Evolutionary conservation across 2,329 filamentous ascomycete species (phyloP), one percentile per base, ranked within the genome.

Genomic region (Pseudogymnoascus sp.): DNA sequence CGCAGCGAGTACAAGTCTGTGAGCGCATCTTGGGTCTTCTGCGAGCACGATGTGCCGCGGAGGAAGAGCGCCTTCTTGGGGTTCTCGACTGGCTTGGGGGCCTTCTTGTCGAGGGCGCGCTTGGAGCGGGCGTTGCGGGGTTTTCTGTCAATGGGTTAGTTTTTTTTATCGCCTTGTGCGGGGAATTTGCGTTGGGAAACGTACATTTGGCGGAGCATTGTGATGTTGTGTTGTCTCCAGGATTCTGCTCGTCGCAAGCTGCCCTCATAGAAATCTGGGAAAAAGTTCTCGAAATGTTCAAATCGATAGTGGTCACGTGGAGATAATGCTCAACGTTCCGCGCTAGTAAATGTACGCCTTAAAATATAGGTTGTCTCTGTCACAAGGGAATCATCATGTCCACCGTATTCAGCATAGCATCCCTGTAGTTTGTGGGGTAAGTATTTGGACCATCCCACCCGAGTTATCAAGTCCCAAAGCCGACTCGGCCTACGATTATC

Each of bases 51-150:
- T 60, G 90, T 91, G 71, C 93, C 93, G 67, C 91, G 89, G 66
- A 99, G 86, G 75, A 99, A 90, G 69, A 99, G 88, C 64, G 90
- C 90, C 33, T 84, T 90, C 78, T 96, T 97, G 65, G 92, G 86
- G 77, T 96, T 95, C 79, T 99, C 95, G 76, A 89, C 79, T 69
- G 86, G 80, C 76, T 97, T 96, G 63, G 95, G 91, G 72, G 91
- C 93, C 72, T 90, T 90, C 78, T 96, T 93, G 75, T 96, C 95
- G 73, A 97, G 87, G 67, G 91, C 93, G 70, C 95, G 89, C 83
- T 96, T 96, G 63, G 92, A 95, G 81, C 95, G 92, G 70, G 93
- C 92, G 77, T 87, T 90, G 71, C 87, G 87, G 64, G 88, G 84
- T 79, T 88, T 88, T 67, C 84, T 87, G 33, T 21, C 28, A 55